These are phyloP conservation scores for Taphrina pruni DNA, from an alignment of 1,139 yeast species.

Conservation along the genomic window DNA sequence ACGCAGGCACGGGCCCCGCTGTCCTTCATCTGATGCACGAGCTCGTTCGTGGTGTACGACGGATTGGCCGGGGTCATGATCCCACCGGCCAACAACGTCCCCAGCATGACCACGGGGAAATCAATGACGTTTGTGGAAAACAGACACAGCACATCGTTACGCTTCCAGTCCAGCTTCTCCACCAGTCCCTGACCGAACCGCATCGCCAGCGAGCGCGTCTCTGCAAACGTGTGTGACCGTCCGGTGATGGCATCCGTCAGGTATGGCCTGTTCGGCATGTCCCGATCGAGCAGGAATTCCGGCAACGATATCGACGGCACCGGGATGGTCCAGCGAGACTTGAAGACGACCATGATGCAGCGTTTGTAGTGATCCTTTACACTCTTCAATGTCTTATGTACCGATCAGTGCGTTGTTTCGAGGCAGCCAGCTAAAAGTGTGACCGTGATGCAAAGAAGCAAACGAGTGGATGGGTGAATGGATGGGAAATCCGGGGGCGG, in stretches of 20 bases:
- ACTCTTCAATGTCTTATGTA: too few species aligned
- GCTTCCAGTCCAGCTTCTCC: slow-evolving; percentile 47
- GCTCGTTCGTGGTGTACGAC: slow-evolving; percentile 51
- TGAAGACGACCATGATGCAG: slow-evolving; percentile 3
- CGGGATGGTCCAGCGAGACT: slow-evolving; percentile 5
- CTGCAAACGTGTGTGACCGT: slow-evolving; percentile 20
- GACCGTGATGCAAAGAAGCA: too few species aligned
- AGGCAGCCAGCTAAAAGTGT: too few species aligned
- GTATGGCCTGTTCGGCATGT: slow-evolving; percentile 34
- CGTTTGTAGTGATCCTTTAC: too few species aligned
- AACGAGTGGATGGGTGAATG: too few species aligned
- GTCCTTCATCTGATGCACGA: slow-evolving; percentile 51
- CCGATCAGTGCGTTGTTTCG: too few species aligned
- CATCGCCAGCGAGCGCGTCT: slow-evolving; percentile 12
- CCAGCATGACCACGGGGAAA: slow-evolving; percentile 50
- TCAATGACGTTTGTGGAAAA: slow-evolving; percentile 50
- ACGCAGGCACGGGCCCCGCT: slow-evolving; percentile 50
- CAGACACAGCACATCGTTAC: slow-evolving; percentile 51
- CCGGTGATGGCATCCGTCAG: slow-evolving; percentile 34
- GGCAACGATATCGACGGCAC: slow-evolving; percentile 29
- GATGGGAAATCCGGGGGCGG: too few species aligned
- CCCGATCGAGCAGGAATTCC: slow-evolving; percentile 35
- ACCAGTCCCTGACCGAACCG: slow-evolving; percentile 44
- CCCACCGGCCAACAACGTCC: slow-evolving; percentile 52
- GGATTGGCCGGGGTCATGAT: slow-evolving; percentile 53